Evolutionary conservation across 768 basidiomycete genomes (phyloP).

Genomic region (Megacollybia marginata): DNA sequence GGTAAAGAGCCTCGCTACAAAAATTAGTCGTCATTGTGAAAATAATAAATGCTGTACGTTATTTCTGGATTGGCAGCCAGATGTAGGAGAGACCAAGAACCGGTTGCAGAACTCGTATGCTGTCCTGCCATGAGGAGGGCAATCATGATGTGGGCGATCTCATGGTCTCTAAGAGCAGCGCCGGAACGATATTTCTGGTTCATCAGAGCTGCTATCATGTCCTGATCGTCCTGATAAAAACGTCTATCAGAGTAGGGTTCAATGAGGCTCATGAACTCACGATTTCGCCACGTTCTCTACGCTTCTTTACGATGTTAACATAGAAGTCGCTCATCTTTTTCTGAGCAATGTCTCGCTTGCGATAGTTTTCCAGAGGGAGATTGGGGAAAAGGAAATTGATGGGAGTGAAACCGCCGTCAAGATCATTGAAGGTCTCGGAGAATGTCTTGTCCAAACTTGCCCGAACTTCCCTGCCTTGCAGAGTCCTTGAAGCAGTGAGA

Average conservation of each 20-base stretch:
- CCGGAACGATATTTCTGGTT: slow-evolving; percentile 83
- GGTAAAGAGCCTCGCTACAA: slow-evolving; percentile 69
- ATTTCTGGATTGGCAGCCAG: slow-evolving; percentile 69
- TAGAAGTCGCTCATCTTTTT: slow-evolving; percentile 93
- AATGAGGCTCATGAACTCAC: slow-evolving; percentile 17
- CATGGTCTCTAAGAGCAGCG: slow-evolving; percentile 68
- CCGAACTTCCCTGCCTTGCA: slow-evolving; percentile 91
- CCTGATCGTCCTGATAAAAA: slow-evolving; percentile 51
- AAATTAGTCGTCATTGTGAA: background rate
- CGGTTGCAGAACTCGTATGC: slow-evolving; percentile 92
- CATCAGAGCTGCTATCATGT: slow-evolving; percentile 88
- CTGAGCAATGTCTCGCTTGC: slow-evolving; percentile 83
- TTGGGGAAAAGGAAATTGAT: slow-evolving; percentile 94
- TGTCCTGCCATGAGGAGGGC: slow-evolving; percentile 99
- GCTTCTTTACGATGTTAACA: slow-evolving; percentile 73
- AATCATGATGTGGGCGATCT: slow-evolving; percentile 98
- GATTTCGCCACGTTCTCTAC: slow-evolving; percentile 43
- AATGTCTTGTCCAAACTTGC: slow-evolving; percentile 72
- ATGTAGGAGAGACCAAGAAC: slow-evolving; percentile 87
- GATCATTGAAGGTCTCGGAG: slow-evolving; percentile 75
- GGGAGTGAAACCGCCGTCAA: slow-evolving; percentile 95
- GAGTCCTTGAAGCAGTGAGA: slow-evolving; percentile 85
- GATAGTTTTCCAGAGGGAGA: slow-evolving; percentile 85
- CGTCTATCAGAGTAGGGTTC: too few relatives aligned
- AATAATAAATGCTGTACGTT: slow-evolving; percentile 42